Conservation (phyloP, 2,329 filamentous ascomycete genomes). For the Cercospora canescens region DNA sequence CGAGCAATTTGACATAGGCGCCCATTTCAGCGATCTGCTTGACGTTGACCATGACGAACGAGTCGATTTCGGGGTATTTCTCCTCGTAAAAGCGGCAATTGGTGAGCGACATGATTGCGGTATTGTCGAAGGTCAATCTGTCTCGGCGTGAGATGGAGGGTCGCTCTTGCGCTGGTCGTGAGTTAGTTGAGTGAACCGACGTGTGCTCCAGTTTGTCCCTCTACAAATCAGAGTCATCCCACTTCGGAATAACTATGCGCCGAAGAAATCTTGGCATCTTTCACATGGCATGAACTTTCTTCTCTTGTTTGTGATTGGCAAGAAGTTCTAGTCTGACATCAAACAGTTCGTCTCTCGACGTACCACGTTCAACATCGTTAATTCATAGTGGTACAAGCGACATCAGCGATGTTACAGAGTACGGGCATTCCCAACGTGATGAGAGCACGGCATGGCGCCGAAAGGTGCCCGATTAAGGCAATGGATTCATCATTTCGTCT, state of each 20-base stretch:
- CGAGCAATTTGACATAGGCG: conserved; percentile 97
- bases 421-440: too few relatives aligned
- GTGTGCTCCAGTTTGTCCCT: conserved; percentile 2
- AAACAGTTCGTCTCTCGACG: neutral
- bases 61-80: conserved; percentile 97
- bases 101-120: conserved; percentile 84
- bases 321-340: neutral
- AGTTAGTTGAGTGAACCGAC: neutral
- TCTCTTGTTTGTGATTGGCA: neutral
- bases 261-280: neutral
- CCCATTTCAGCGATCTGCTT: conserved; percentile 99
- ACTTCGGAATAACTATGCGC: neutral
- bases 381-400: too few relatives aligned
- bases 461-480: neutral
- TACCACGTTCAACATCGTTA: too few relatives aligned
- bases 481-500: neutral
- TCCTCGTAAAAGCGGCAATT: conserved; percentile 98
- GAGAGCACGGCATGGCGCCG: too few relatives aligned
- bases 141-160: conserved; percentile 2
- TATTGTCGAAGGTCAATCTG: neutral
- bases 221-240: conserved; percentile 1
- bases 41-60: conserved; percentile 99
- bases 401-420: too few relatives aligned
- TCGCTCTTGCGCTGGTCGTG: neutral
- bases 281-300: neutral